Base-by-base conservation (phyloP, 345 rosid genomes). In the Arabidopsis arenosa region DNA sequence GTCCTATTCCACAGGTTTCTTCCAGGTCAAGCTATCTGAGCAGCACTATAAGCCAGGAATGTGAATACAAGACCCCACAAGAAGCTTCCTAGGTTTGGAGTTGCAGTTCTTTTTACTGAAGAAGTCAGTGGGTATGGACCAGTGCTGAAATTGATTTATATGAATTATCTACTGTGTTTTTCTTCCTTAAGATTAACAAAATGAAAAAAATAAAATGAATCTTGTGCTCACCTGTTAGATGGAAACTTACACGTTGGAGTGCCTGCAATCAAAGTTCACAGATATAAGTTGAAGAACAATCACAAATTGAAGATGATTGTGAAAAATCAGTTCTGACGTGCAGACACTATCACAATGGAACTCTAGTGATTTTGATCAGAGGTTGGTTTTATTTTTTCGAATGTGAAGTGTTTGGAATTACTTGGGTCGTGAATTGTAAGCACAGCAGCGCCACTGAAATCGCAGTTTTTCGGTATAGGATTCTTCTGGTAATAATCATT, bases 391-490 rank as follows among this genome's bases (percentile, higher is more conserved):
- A 57, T 14, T 57, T 32, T 32, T 33, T 7, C 2, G 23, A n/a
- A 32, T 32, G 41, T 32, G 41, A 57, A 32, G 61, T 56, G 61
- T 56, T 56, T 56, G 18, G 40, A n/a, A 57, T 88, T 65, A 91
- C 97, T 91, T 60, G 97, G 97, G 79, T 91, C 80, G 35, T 86
- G 84, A 85, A 79, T 84, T 5, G 90, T 89, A 56, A 85, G 83
- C 33, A 84, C 74, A 44, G 97, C 94, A 55, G 87, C 74, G 23
- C 94, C 97, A 45, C 83, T 88, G 73, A 91, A 89, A 76, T 84
- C 85, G 65, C 97, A 91, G 82, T 89, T 86, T 13, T 80, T 82
- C 2, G 90, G 93, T 8, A 80, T 51, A 3, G 96, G 92, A 74
- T 87, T 87, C 85, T 87, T 88, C 82, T 86, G 88, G 73, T 86